Conservation (phyloP, 371 early-diverging fungal genomes). For the Dinochytrium kinnereticum region DNA sequence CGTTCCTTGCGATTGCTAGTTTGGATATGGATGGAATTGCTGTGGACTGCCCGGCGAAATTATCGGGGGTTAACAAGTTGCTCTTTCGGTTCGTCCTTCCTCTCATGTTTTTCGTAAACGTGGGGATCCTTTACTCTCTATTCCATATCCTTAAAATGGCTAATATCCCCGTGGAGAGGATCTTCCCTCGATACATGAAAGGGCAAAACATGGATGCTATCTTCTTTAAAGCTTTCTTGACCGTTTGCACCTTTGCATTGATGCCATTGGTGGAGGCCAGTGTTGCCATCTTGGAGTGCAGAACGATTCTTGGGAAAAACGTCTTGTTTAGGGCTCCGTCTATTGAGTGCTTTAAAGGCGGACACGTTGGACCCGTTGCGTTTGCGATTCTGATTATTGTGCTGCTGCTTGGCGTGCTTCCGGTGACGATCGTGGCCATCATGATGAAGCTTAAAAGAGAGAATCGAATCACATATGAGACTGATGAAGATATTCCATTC, state of each 20-base stretch:
- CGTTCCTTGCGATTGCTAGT: constrained; percentile 27
- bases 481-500: not conserved
- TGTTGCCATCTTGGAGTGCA: constrained; percentile 16
- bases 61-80: constrained; percentile 19
- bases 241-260: constrained; percentile 27
- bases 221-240: constrained; percentile 17
- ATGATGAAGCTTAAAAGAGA: not conserved
- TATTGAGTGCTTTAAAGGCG: constrained; percentile 15
- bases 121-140: constrained; percentile 10
- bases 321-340: constrained; percentile 15
- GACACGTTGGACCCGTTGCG: constrained; percentile 25
- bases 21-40: constrained; percentile 34
- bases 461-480: constrained; percentile 7
- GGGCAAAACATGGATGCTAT: constrained; percentile 21
- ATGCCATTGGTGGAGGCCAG: constrained; percentile 38
- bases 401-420: constrained; percentile 16
- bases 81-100: constrained; percentile 35
- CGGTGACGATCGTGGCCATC: not conserved
- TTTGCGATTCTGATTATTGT: constrained; percentile 28
- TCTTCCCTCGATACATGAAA: constrained; percentile 18
- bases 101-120: constrained; percentile 13
- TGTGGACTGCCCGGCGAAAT: constrained; percentile 31
- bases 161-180: not conserved
- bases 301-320: not conserved
- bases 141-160: not conserved